phyloP scores from a whole-genome alignment of 1,284 basidiomycete genomes.

The Pterula multifida region DNA sequence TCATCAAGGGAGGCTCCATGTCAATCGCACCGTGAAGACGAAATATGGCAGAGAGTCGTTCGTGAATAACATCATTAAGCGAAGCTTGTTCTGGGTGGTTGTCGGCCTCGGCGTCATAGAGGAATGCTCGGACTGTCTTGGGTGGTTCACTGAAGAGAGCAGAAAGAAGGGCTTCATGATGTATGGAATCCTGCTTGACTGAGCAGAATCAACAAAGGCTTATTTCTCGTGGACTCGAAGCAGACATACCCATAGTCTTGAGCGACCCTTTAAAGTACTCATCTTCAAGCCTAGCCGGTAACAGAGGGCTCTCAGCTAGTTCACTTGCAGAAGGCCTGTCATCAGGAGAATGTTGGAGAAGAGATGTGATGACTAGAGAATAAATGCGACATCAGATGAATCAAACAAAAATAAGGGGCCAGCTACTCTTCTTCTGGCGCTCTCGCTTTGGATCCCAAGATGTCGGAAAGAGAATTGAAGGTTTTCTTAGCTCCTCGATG shows the following conservation, averaged over 20 bases:
- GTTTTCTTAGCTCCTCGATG: constrained; percentile 66
- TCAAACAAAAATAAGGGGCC: constrained; percentile 14
- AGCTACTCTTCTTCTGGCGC: constrained; percentile 57
- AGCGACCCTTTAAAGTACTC: constrained; percentile 78
- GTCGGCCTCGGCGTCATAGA: constrained; percentile 63
- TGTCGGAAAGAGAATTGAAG: constrained; percentile 62
- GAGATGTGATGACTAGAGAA: constrained; percentile 59
- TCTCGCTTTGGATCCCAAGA: constrained; percentile 60
- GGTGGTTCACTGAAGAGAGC: constrained; percentile 61
- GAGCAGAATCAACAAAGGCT: constrained; percentile 5
- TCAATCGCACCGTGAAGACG: constrained; percentile 85
- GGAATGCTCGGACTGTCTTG: constrained; percentile 57
- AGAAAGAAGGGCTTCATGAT: constrained; percentile 58
- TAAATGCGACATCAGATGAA: neutral
- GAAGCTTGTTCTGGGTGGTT: constrained; percentile 64
- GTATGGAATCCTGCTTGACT: constrained; percentile 66
- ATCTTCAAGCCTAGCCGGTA: constrained; percentile 70
- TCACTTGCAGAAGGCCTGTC: constrained; percentile 77
- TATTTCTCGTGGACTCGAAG: constrained; percentile 6
- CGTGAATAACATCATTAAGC: constrained; percentile 67
- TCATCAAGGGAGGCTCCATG: constrained; percentile 71
- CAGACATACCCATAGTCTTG: constrained; percentile 54
- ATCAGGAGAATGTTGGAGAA: constrained; percentile 79
- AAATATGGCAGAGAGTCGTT: constrained; percentile 69
- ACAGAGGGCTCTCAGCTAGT: constrained; percentile 67